Percentiles rank a stretch among this genome's conserved stretches.
These are phyloP conservation scores for Boletus vermiculosoides DNA, from an alignment of 768 basidiomycete species.

Conservation along the genomic window DNA sequence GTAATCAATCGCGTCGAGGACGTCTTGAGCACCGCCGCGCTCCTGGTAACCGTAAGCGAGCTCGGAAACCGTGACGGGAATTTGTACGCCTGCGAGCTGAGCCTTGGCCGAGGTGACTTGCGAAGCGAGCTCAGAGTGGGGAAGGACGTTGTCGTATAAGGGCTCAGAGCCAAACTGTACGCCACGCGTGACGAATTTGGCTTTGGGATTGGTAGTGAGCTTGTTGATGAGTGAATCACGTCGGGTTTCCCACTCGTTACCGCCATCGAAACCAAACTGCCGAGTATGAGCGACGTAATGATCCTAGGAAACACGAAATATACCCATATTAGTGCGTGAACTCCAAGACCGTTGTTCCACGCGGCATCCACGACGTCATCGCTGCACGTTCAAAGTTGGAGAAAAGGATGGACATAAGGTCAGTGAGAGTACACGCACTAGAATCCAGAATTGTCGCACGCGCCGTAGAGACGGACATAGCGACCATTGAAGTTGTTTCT, in stretches of 20 bases:
- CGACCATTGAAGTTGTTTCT: conserved; percentile 57
- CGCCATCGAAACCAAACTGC: conserved; percentile 40
- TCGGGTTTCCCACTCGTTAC: conserved; percentile 50
- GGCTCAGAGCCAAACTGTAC: conserved; percentile 75
- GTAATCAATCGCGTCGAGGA: conserved; percentile 58
- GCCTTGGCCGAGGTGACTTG: conserved; percentile 52
- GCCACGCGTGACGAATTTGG: conserved; percentile 61
- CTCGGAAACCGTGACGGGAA: conserved; percentile 69
- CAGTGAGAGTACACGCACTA: conserved; percentile 28
- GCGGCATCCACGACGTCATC: conserved; percentile 67
- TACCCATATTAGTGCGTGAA: conserved; percentile 76
- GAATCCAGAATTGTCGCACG: conserved; percentile 39
- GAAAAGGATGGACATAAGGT: conserved; percentile 14
- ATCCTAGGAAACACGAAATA: conserved; percentile 12
- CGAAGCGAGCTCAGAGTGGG: conserved; percentile 44
- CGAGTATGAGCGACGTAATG: neutral
- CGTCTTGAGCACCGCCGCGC: conserved; percentile 48
- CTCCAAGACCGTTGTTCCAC: conserved; percentile 64
- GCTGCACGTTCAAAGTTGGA: conserved; percentile 24
- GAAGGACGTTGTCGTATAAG: conserved; percentile 56
- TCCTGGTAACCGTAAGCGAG: conserved; percentile 61
- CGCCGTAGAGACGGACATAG: conserved; percentile 56
- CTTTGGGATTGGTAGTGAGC: conserved; percentile 59
- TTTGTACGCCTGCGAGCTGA: conserved; percentile 49
- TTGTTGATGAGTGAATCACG: conserved; percentile 50